Evolutionary conservation across 1,139 yeast genomes (phyloP).

Genomic region (Geotrichum citri-aurantii): DNA sequence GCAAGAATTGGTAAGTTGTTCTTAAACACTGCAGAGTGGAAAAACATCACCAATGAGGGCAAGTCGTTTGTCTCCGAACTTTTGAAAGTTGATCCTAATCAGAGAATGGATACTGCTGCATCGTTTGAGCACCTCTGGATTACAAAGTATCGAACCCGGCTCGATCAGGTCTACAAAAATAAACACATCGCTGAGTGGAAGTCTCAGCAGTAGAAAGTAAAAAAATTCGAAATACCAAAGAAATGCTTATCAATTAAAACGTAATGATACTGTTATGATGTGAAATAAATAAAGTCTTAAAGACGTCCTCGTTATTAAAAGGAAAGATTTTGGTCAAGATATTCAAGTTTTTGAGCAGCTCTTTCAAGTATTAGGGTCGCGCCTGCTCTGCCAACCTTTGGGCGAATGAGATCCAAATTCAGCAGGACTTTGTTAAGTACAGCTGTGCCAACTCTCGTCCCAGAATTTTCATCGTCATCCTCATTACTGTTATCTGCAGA

Average conservation of each 20-base stretch:
- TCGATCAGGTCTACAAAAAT: conserved; percentile 26
- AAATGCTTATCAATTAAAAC: not conserved
- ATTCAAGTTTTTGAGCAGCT: conserved; percentile 3
- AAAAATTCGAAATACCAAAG: too few species aligned
- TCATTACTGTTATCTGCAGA: conserved; percentile 9
- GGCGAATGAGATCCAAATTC: conserved; percentile 1
- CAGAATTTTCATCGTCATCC: not conserved
- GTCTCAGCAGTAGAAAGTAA: not conserved
- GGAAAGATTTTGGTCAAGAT: conserved; percentile 8
- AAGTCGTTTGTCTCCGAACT: conserved; percentile 43
- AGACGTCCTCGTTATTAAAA: not conserved
- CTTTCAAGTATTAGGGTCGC: conserved; percentile 3
- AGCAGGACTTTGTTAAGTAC: conserved; percentile 1
- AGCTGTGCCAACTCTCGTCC: not conserved
- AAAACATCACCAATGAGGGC: conserved; percentile 38
- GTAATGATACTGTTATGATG: not conserved
- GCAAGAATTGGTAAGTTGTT: conserved; percentile 42
- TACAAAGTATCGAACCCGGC: conserved; percentile 31
- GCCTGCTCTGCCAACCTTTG: conserved; percentile 2
- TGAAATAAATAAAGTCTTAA: conserved; percentile 2
- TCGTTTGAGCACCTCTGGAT: conserved; percentile 48
- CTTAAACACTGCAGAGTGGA: conserved; percentile 42
- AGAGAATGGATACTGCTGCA: conserved; percentile 38
- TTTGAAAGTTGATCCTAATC: conserved; percentile 38
- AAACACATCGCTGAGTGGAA: conserved; percentile 21